Conservation (phyloP, 805 yeast species). For the Kazachstania martiniae region DNA sequence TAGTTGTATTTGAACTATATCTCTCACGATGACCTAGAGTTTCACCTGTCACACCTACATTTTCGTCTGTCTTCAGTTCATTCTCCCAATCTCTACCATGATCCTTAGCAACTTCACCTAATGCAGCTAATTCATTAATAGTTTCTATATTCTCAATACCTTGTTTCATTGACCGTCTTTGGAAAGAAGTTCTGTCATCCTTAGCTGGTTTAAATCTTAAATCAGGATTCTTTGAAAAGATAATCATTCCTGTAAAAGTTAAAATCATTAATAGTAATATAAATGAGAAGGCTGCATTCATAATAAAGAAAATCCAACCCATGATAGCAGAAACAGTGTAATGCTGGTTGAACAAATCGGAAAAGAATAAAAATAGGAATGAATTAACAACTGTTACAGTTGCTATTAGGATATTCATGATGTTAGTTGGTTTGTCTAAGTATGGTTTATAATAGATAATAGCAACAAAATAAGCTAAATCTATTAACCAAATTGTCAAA, state of each 20-base stretch:
- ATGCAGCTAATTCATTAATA: slow-evolving; percentile 49
- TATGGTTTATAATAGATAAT: slow-evolving; percentile 62
- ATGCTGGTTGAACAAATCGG: slow-evolving; percentile 73
- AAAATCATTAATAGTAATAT: slow-evolving; percentile 61
- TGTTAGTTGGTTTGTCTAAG: slow-evolving; percentile 73
- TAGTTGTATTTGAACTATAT: neutral
- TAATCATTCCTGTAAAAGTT: slow-evolving; percentile 48
- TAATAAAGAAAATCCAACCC: slow-evolving; percentile 84
- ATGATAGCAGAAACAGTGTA: slow-evolving; percentile 69
- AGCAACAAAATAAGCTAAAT: slow-evolving; percentile 54
- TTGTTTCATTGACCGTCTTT: slow-evolving; percentile 27
- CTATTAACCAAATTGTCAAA: slow-evolving; percentile 63
- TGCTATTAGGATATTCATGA: slow-evolving; percentile 60
- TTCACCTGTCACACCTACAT: neutral
- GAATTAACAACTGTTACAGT: slow-evolving; percentile 71
- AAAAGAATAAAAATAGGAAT: slow-evolving; percentile 75
- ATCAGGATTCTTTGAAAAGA: slow-evolving; percentile 78
- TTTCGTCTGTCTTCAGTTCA: neutral
- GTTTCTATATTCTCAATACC: slow-evolving; percentile 3
- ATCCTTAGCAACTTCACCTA: slow-evolving; percentile 75
- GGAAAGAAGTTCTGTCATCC: slow-evolving; percentile 91
- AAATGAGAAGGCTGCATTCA: slow-evolving; percentile 82
- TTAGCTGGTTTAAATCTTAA: slow-evolving; percentile 78
- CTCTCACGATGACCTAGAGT: neutral
- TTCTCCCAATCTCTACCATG: slow-evolving; percentile 65